These are phyloP conservation scores for Metrosideros polymorpha DNA, from an alignment of 441 rosid species.

Conservation along the genomic window DNA sequence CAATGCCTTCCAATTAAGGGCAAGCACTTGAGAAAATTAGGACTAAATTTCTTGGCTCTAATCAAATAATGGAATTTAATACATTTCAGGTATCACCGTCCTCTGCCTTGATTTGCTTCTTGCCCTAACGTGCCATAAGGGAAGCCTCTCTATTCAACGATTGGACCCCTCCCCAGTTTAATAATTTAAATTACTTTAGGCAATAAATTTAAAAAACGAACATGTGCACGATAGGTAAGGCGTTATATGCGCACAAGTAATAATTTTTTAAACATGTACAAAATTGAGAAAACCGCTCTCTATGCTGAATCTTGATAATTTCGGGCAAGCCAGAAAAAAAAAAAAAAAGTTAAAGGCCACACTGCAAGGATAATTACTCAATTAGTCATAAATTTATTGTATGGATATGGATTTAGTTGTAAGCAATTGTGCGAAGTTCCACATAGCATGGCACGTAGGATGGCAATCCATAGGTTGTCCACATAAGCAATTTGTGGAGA, in stretches of 20 bases:
- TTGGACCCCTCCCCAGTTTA: background rate
- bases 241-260: background rate
- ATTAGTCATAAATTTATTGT: no score
- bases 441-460: no score
- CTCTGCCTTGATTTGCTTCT: background rate
- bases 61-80: background rate
- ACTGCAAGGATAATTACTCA: background rate
- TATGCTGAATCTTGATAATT: background rate
- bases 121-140: background rate
- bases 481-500: no score
- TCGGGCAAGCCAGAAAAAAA: background rate
- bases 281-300: background rate
- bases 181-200: background rate
- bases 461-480: background rate
- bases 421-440: accelerated
- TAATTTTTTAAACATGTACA: background rate
- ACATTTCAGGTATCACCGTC: background rate
- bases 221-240: background rate
- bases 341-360: background rate
- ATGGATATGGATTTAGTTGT: no score
- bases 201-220: background rate
- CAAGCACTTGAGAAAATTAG: background rate
- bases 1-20: background rate
- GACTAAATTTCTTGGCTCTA: background rate
- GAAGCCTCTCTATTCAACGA: background rate